Percentiles rank a stretch among this genome's conserved stretches.
Conservation (phyloP, 2,329 filamentous ascomycete species). For the Colletotrichum limetticola region DNA sequence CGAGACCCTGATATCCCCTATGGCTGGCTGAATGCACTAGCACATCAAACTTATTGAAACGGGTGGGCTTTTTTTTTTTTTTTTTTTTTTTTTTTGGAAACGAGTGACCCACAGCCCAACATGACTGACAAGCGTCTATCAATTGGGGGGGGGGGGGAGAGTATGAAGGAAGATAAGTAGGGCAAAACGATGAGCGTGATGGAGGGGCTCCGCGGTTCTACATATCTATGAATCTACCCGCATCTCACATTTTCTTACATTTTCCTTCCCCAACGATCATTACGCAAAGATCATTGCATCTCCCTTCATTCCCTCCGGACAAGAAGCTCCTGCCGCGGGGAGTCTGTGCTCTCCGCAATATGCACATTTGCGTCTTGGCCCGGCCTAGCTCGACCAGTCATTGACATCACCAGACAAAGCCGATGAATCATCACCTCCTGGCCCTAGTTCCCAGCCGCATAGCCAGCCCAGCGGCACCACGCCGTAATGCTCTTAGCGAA, state of each 20-base stretch:
- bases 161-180: no score
- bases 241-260: not conserved
- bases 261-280: conserved; percentile 6
- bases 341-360: conserved; percentile 19
- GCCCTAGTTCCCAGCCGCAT: not conserved
- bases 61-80: not conserved
- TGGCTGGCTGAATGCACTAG: not conserved
- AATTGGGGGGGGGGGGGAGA: no score
- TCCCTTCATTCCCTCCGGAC: not conserved
- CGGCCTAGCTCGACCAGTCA: not conserved
- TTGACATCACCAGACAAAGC: conserved; percentile 28
- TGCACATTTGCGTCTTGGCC: not conserved
- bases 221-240: not conserved
- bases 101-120: fast-evolving
- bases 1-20: not conserved
- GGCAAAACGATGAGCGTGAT: no score
- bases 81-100: not conserved
- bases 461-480: not conserved
- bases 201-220: not conserved
- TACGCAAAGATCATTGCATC: not conserved
- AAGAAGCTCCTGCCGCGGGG: not conserved
- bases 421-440: conserved; percentile 29
- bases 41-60: not conserved
- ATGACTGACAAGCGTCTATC: not conserved
- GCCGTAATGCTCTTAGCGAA: not conserved